Evolutionary conservation across 139 green algal genomes (phyloP).

Genomic region (Micractinium sp.): DNA sequence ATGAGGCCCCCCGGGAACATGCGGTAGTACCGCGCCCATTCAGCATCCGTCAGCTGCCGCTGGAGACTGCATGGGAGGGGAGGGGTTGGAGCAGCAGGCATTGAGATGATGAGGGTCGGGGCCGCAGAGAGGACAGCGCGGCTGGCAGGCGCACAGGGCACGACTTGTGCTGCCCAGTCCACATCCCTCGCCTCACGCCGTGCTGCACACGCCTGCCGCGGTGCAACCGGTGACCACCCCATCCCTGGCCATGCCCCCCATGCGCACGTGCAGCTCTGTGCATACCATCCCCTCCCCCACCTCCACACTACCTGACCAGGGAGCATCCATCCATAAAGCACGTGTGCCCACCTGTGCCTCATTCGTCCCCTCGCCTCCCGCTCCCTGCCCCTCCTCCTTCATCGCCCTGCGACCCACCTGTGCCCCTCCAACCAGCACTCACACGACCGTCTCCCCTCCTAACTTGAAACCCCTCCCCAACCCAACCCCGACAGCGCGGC

Average conservation of each 20-base stretch:
- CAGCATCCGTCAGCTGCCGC: not conserved
- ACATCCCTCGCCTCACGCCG: not conserved
- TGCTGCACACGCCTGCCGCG: no score
- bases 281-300: no score
- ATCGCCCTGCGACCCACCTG: no score
- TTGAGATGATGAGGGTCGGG: not conserved
- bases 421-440: no score
- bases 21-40: not conserved
- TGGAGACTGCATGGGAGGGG: not conserved
- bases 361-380: no score
- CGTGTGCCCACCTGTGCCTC: no score
- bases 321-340: no score
- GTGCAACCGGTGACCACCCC: no score
- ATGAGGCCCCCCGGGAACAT: slow-evolving; percentile 8
- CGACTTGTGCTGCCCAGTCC: not conserved
- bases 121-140: not conserved
- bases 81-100: not conserved
- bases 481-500: not conserved
- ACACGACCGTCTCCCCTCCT: not conserved
- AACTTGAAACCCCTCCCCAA: not conserved
- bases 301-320: no score
- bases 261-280: no score
- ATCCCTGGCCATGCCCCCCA: no score
- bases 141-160: not conserved
- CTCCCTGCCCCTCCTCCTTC: no score